phyloP scores from a whole-genome alignment of 176 grass and related monocot genomes.

The Phyllostachys edulis region DNA sequence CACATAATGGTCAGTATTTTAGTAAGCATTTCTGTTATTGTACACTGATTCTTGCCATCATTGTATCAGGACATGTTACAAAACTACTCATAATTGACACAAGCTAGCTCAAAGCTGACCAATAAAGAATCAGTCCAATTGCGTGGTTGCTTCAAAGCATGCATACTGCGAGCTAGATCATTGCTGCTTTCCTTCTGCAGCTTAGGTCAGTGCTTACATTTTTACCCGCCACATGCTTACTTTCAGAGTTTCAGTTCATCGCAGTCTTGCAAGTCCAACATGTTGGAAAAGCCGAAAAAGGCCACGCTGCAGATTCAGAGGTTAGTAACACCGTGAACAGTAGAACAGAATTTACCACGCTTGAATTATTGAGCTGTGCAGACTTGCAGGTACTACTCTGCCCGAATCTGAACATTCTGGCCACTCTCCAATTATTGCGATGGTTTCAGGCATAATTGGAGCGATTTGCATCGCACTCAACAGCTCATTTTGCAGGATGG shows the following conservation, averaged over 20 bases:
- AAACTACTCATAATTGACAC: background rate
- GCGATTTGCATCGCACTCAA: conserved; percentile 19
- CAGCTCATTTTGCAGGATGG: background rate
- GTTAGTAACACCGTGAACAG: conserved; percentile 17
- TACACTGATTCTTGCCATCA: background rate
- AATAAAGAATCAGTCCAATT: conserved; percentile 1
- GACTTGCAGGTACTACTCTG: background rate
- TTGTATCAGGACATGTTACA: background rate
- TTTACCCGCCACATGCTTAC: background rate
- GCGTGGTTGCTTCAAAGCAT: background rate
- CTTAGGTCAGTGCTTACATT: background rate
- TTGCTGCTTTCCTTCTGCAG: background rate
- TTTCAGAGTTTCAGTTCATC: background rate
- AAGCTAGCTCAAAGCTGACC: background rate
- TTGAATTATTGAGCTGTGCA: conserved; percentile 19
- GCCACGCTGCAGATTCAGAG: conserved; percentile 15
- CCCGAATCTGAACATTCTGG: conserved; percentile 28
- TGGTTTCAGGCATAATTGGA: background rate
- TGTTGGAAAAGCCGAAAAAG: conserved; percentile 13
- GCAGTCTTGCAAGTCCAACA: background rate
- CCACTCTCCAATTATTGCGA: conserved; percentile 25
- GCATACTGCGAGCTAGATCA: conserved; percentile 2
- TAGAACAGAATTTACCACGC: conserved; percentile 25
- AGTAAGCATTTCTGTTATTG: background rate
- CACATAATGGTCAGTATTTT: background rate